Conservation (phyloP, 2,329 filamentous ascomycete species). For the Ophiocordyceps camponoti-saundersi region DNA sequence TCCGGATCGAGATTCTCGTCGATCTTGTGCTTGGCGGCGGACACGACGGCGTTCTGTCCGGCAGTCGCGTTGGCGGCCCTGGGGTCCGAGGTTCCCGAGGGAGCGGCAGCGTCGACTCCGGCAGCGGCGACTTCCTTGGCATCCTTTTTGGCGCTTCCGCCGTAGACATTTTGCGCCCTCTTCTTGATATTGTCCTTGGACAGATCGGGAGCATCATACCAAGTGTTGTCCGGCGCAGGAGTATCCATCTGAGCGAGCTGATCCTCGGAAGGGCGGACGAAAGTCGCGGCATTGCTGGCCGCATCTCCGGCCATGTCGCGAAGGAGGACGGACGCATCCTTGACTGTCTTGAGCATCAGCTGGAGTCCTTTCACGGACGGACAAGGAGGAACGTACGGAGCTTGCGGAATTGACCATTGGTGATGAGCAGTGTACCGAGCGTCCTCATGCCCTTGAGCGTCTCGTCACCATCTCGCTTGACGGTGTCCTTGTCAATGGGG, state of each 20-base stretch:
- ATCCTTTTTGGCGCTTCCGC: constrained; percentile 37
- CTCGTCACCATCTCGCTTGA: constrained; percentile 68
- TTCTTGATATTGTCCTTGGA: constrained; percentile 52
- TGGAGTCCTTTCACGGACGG: not conserved
- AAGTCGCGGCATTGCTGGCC: constrained; percentile 59
- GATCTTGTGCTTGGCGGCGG: constrained; percentile 37
- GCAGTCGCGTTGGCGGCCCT: constrained; percentile 28
- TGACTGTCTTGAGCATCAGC: constrained; percentile 28
- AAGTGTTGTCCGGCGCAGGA: constrained; percentile 81
- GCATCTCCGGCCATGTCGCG: constrained; percentile 88
- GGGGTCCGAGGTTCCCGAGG: constrained; percentile 24
- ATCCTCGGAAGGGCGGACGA: constrained; percentile 63
- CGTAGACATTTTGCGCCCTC: constrained; percentile 47
- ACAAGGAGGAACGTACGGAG: constrained; percentile 44
- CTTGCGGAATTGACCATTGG: constrained; percentile 93
- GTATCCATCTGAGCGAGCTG: constrained; percentile 59
- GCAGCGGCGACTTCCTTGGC: constrained; percentile 40
- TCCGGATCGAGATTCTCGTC: constrained; percentile 51
- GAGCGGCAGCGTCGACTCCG: constrained; percentile 14
- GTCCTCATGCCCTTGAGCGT: constrained; percentile 75
- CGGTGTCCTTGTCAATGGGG: constrained; percentile 58
- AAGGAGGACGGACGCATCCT: constrained; percentile 62
- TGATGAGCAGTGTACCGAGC: constrained; percentile 75
- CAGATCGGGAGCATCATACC: constrained; percentile 75
- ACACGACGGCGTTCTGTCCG: constrained; percentile 14